phyloP scores from a whole-genome alignment of 2,329 filamentous ascomycete species.

The Amesomyces nigricolor region DNA sequence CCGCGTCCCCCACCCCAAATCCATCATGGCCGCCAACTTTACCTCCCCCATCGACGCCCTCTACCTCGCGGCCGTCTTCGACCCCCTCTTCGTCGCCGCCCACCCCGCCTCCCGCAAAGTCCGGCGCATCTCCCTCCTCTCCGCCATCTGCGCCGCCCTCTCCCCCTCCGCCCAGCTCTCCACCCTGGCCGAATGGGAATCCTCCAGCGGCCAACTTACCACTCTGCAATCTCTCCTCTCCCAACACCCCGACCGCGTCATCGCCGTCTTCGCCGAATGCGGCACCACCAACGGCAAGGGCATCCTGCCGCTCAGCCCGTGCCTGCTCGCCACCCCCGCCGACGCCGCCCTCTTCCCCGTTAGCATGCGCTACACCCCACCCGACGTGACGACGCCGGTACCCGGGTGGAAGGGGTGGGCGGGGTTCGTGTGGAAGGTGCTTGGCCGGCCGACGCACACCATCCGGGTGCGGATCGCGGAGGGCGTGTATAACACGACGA shows the following conservation, averaged over 20 bases:
- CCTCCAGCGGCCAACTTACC: constrained; percentile 39
- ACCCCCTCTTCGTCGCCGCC: constrained; percentile 85
- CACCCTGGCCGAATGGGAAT: constrained; percentile 36
- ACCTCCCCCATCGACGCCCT: constrained; percentile 90
- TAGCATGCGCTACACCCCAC: constrained; percentile 80
- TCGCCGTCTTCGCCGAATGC: constrained; percentile 89
- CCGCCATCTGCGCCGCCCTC: constrained; percentile 70
- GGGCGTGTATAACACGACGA: constrained; percentile 52
- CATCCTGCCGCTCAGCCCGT: constrained; percentile 77
- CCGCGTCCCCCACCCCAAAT: constrained; percentile 71
- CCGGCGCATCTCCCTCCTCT: constrained; percentile 67
- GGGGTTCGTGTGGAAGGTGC: constrained; percentile 77
- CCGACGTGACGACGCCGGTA: constrained; percentile 85
- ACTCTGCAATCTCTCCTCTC: constrained; percentile 58
- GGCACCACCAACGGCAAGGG: constrained; percentile 91
- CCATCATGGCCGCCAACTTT: constrained; percentile 83
- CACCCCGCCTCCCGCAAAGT: constrained; percentile 72
- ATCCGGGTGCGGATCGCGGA: constrained; percentile 89
- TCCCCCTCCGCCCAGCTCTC: constrained; percentile 45
- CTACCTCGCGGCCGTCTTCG: constrained; percentile 93
- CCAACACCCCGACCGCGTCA: constrained; percentile 65
- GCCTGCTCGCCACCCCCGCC: constrained; percentile 61
- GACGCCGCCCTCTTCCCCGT: constrained; percentile 81
- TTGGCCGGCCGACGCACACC: constrained; percentile 78
- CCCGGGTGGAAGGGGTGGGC: constrained; percentile 64